phyloP scores from a whole-genome alignment of 129 eudicot genomes.

The Apium graveolens region DNA sequence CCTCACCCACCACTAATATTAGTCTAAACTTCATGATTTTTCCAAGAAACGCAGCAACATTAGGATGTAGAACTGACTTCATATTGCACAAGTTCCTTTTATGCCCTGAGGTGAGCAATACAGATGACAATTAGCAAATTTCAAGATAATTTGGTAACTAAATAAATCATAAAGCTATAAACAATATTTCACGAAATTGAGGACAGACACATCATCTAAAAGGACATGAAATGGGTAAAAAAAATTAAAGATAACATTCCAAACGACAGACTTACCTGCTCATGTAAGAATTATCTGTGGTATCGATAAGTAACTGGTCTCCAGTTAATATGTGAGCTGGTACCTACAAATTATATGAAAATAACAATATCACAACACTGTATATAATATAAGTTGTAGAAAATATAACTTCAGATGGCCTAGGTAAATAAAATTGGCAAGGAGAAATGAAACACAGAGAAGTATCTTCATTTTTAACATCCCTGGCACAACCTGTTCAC shows the following conservation, averaged over 20 bases:
- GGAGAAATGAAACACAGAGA: not conserved
- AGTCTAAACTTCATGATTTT: not conserved
- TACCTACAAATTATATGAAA: slow-evolving; percentile 39
- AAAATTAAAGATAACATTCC: not conserved
- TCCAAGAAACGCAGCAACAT: not conserved
- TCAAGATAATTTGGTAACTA: not conserved
- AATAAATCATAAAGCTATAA: not conserved
- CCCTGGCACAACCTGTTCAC: not conserved
- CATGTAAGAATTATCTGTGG: slow-evolving; percentile 55
- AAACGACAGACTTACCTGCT: slow-evolving; percentile 40
- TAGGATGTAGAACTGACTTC: not conserved
- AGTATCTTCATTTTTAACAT: not conserved
- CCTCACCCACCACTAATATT: not conserved
- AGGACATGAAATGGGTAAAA: not conserved
- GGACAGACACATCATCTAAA: not conserved
- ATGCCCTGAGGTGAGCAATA: not conserved
- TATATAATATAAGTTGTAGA: not conserved
- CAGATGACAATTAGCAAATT: not conserved
- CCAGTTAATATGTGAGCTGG: slow-evolving; percentile 73
- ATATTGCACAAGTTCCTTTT: not conserved
- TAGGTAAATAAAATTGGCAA: not conserved
- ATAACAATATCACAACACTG: not conserved
- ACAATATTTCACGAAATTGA: not conserved
- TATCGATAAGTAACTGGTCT: slow-evolving; percentile 55
- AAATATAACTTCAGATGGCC: not conserved